Evolutionary conservation across 2,329 filamentous ascomycete genomes (phyloP), one percentile per base, ranked within the genome.

Genomic region (Fusarium staphyleae): DNA sequence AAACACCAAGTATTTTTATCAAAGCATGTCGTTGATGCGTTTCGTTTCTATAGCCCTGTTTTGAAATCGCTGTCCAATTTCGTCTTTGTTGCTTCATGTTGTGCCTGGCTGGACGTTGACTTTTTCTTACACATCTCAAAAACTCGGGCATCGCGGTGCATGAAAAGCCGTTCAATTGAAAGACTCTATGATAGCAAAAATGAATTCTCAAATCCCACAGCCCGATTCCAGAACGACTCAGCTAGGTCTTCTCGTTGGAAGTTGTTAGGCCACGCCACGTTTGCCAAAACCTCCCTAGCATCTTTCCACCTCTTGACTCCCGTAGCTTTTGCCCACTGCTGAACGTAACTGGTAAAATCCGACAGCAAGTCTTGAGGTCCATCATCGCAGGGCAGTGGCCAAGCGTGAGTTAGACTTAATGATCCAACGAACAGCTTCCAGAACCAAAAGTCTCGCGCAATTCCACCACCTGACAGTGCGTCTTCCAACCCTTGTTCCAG

Each of bases 401-500:
- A 16, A 16, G 29, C 13, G 28, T 24, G 35, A 6, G 28, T 11
- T 5, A 48, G 16, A 29, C 16, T 22, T 7, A 48, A 13, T 2
- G 26, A 29, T 5, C 34, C 45, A 3, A 40, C 14, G 28, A 40
- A 40, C 3, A 33, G 26, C 10, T 48, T 48, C 45, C 45, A 48
- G 9, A 48, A 13, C 45, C 45, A 48, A 5, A 48, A 13, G 18
- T 12, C 16, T 12, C 15, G 45, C 4, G 13, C 10, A 5, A 15
- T 13, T n/a, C 15, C 12, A 5, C 15, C 29, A 1, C 12, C 18
- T 14, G n/a, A 14, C 3, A 13, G 6, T 3, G 37, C n/a, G 5
- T 40, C 45, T 2, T 11, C 10, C 10, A 48, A 15, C 2, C 34
- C 18, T 13, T 29, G 14, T 4, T 33, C n/a, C 16, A 19, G 13